Base-by-base conservation (phyloP, 768 basidiomycete genomes). In the Sutorius australiensis region DNA sequence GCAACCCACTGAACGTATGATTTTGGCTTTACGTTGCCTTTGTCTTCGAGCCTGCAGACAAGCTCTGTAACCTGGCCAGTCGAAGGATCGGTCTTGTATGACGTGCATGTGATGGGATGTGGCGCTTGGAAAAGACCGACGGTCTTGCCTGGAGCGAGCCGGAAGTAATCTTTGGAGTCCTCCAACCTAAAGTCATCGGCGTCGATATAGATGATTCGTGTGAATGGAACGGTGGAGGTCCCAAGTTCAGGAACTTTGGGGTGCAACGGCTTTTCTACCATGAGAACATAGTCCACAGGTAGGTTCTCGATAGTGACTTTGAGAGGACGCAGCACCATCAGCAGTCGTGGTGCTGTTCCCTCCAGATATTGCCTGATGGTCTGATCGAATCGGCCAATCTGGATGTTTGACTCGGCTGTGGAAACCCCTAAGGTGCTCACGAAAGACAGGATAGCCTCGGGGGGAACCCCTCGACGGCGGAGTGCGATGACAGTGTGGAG, bases 1-100 rank as follows among this genome's bases (percentile, higher is more conserved):
- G 90, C 92, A 13, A 99, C 92, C 95, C 95, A 99, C 65, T 98
- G 95, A 62, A 98, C 92, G 71, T 84, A 98, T 30, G 92, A 84
- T 66, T 95, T 98, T 12, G 91, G 89, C 69, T 95, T 98, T 70
- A 81, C 83, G 14, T 74, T 63, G 10, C 80, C 82, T 36, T 77
- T 79, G 53, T 91, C 82, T 68, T 98, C 94, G 31, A 93, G 72
- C 48, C 76, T 79, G 69, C 87, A 91, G 46, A 87, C 68, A 48
- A 99, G 80, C 69, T 95, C 93, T 5, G 76, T 76, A 6, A 97
- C 87, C 47, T 82, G 73, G 21, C 92, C 90, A 0, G 84, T 84
- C 3, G 68, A 63, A 3, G 85, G 76, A 69, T 97, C 87, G 1
- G 78, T 84, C 72, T 84, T 86, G 77, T 87, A 90, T 5, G 89